Conservation (phyloP, 2,329 filamentous ascomycete species). For the Colletotrichum musicola region DNA sequence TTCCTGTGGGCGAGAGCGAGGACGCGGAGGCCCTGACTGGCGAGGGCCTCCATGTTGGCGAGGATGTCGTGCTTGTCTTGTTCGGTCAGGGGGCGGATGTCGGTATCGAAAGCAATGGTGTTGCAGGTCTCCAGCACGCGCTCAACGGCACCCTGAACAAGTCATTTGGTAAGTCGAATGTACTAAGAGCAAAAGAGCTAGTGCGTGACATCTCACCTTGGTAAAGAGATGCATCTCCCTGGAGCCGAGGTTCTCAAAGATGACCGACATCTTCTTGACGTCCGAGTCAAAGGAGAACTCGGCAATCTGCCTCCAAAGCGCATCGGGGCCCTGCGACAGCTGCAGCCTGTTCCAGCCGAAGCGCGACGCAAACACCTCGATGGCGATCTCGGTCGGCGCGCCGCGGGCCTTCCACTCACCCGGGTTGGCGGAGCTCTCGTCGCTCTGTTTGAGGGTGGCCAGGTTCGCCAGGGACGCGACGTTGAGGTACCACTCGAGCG, state of each 20-base stretch:
- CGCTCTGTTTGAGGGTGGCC: constrained; percentile 60
- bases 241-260: constrained; percentile 60
- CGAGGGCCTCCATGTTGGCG: constrained; percentile 74
- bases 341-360: constrained; percentile 71
- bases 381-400: constrained; percentile 78
- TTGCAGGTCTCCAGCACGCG: constrained; percentile 72
- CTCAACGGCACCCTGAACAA: constrained; percentile 70
- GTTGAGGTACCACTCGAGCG: constrained; percentile 66
- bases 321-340: constrained; percentile 61
- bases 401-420: constrained; percentile 71
- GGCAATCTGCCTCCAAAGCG: constrained; percentile 68
- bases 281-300: constrained; percentile 80
- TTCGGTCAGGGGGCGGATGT: constrained; percentile 59
- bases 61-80: constrained; percentile 68
- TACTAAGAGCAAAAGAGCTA: too few relatives aligned
- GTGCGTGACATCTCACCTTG: neutral
- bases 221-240: constrained; percentile 6
- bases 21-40: constrained; percentile 73
- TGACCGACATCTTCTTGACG: constrained; percentile 80
- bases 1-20: constrained; percentile 71
- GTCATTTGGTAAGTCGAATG: neutral
- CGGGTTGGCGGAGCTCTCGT: constrained; percentile 34
- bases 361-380: constrained; percentile 77
- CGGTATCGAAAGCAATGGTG: constrained; percentile 41
- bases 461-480: constrained; percentile 71